These are phyloP conservation scores for Castanea mollissima DNA, from an alignment of 306 rosid species.

Conservation along the genomic window DNA sequence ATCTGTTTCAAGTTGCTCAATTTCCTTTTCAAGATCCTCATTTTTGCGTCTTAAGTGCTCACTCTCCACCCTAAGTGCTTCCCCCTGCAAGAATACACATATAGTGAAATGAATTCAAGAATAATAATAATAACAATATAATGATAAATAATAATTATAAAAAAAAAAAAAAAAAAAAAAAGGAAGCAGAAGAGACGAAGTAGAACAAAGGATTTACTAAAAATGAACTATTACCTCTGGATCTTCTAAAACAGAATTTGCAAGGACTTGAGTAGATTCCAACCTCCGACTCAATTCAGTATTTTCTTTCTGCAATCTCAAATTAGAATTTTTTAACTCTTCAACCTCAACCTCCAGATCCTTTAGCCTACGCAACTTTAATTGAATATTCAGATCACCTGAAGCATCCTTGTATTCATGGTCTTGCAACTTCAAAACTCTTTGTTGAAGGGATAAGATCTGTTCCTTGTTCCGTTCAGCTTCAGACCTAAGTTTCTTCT, in stretches of 20 bases:
- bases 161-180: too few species aligned
- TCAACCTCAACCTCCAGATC: conserved; percentile 59
- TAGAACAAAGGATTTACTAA: background rate
- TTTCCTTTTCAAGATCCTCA: conserved; percentile 41
- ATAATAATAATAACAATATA: background rate
- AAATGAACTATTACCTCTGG: conserved; percentile 48
- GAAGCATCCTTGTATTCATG: conserved; percentile 42
- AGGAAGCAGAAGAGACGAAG: too few species aligned
- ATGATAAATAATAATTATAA: too few species aligned
- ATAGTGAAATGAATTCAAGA: conserved; percentile 3
- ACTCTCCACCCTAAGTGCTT: conserved; percentile 44
- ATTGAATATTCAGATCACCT: conserved; percentile 31
- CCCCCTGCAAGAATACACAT: conserved; percentile 41
- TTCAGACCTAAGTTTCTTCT: conserved; percentile 69
- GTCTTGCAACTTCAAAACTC: conserved; percentile 63
- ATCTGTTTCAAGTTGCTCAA: conserved; percentile 59
- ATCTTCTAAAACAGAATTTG: conserved; percentile 68
- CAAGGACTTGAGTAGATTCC: conserved; percentile 79
- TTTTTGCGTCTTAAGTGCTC: conserved; percentile 48
- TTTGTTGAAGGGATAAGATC: conserved; percentile 56
- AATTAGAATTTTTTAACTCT: conserved; percentile 50
- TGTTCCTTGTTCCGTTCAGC: conserved; percentile 73
- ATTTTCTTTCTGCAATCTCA: conserved; percentile 56
- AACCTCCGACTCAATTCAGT: conserved; percentile 63
- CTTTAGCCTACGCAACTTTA: conserved; percentile 43